Percentiles rank a stretch among this genome's conserved stretches.
phyloP scores from a whole-genome alignment of 1,139 yeast species.

The Saccharomyces hybrid region DNA sequence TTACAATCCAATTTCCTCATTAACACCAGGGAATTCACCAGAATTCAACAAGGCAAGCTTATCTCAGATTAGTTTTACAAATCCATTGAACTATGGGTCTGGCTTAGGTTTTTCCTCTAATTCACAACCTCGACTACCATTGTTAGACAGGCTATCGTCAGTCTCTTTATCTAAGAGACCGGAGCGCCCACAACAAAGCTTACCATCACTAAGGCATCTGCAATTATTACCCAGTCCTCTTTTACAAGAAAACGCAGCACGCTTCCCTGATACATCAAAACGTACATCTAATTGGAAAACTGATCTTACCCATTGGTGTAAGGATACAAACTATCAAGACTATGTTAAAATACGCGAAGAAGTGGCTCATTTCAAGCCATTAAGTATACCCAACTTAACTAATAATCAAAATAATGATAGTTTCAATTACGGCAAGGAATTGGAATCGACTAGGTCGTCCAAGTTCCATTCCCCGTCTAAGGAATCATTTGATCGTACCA shows the following conservation, averaged over 20 bases:
- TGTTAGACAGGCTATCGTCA: neutral
- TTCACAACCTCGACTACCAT: neutral
- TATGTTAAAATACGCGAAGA: conserved; percentile 25
- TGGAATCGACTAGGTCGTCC: neutral
- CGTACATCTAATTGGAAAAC: conserved; percentile 28
- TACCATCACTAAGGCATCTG: conserved; percentile 30
- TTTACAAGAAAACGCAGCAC: conserved; percentile 25
- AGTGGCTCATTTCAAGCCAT: conserved; percentile 13
- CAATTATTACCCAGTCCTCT: conserved; percentile 28
- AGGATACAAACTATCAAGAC: conserved; percentile 26
- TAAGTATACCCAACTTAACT: conserved; percentile 1
- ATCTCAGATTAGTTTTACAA: conserved; percentile 1
- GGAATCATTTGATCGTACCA: neutral
- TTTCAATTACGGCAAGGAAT: neutral
- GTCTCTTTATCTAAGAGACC: neutral
- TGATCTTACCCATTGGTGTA: conserved; percentile 30
- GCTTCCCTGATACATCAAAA: conserved; percentile 32
- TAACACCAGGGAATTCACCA: conserved; percentile 25
- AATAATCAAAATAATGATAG: conserved; percentile 6
- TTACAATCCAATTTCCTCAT: conserved; percentile 8
- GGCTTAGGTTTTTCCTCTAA: neutral
- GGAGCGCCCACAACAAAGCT: conserved; percentile 5
- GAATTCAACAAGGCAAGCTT: conserved; percentile 10
- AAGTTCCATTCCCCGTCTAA: neutral
- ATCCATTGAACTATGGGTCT: neutral